phyloP scores from a whole-genome alignment of 345 rosid genomes.

The Eucalyptus tenuipes region DNA sequence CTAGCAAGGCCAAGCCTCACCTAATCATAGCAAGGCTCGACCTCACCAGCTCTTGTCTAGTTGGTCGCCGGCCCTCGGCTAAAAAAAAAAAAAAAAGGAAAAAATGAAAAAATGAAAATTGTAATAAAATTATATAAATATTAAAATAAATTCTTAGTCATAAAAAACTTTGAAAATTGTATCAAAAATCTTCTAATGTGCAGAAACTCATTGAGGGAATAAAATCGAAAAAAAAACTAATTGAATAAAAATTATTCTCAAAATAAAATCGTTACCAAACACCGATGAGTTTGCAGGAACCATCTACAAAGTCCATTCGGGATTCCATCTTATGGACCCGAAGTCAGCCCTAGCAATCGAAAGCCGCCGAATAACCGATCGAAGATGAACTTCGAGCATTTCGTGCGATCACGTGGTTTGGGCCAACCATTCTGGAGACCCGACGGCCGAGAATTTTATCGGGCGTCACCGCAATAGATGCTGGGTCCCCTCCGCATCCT shows the following conservation, averaged over 20 bases:
- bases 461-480: not conserved
- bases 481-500: not conserved
- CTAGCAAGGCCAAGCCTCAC: fast-evolving
- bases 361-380: not conserved
- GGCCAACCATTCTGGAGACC: not conserved
- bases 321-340: not conserved
- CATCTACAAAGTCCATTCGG: not conserved
- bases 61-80: fast-evolving
- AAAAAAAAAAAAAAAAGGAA: fast-evolving
- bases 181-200: too few species aligned
- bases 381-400: not conserved
- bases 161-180: too few species aligned
- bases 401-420: not conserved
- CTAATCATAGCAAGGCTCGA: too few species aligned
- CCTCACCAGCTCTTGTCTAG: fast-evolving
- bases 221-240: too few species aligned
- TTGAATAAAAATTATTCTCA: too few species aligned
- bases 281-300: too few species aligned
- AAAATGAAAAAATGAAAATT: too few species aligned
- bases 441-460: not conserved
- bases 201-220: fast-evolving
- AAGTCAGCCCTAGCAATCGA: not conserved
- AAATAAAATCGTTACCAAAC: too few species aligned
- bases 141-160: too few species aligned
- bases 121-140: too few species aligned